phyloP scores from a whole-genome alignment of 495 filamentous ascomycete genomes.

The Delitschia confertaspora region DNA sequence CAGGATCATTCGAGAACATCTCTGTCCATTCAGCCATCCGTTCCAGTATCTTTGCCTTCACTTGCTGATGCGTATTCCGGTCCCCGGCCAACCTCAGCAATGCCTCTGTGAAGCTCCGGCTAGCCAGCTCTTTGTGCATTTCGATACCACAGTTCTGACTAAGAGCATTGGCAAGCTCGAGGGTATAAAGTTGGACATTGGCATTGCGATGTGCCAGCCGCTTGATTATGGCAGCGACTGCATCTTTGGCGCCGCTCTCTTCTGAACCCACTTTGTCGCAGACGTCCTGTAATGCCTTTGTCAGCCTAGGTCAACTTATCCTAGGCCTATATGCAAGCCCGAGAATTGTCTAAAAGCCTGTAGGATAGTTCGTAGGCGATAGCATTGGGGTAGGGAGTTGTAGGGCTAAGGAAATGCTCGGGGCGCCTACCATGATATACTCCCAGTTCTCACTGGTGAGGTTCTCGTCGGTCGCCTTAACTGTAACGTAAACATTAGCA shows the following conservation, averaged over 20 bases:
- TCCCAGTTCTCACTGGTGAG: slow-evolving; percentile 98
- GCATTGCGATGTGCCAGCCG: slow-evolving; percentile 93
- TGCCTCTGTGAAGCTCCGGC: slow-evolving; percentile 91
- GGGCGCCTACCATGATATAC: slow-evolving; percentile 66
- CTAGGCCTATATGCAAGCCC: neutral
- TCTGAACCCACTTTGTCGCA: slow-evolving; percentile 77
- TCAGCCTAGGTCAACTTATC: slow-evolving; percentile 10
- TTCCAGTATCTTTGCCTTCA: slow-evolving; percentile 94
- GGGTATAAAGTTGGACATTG: slow-evolving; percentile 97
- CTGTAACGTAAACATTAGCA: slow-evolving; percentile 44
- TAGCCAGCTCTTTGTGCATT: slow-evolving; percentile 89
- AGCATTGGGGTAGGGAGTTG: neutral
- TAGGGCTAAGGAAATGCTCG: neutral
- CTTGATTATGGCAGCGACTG: slow-evolving; percentile 89
- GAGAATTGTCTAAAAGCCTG: neutral
- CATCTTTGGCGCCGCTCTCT: slow-evolving; percentile 75
- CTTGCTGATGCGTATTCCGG: slow-evolving; percentile 87
- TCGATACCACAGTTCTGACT: slow-evolving; percentile 88
- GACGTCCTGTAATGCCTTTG: slow-evolving; percentile 57
- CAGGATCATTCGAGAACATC: slow-evolving; percentile 84
- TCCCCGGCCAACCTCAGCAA: slow-evolving; percentile 83
- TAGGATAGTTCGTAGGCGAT: neutral
- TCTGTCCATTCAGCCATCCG: slow-evolving; percentile 93
- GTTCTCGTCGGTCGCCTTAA: slow-evolving; percentile 98
- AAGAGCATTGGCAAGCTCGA: slow-evolving; percentile 92